Percentiles rank a stretch among this genome's conserved stretches.
Conservation (phyloP, 2,329 filamentous ascomycete genomes). For the Trichophyton equinum region DNA sequence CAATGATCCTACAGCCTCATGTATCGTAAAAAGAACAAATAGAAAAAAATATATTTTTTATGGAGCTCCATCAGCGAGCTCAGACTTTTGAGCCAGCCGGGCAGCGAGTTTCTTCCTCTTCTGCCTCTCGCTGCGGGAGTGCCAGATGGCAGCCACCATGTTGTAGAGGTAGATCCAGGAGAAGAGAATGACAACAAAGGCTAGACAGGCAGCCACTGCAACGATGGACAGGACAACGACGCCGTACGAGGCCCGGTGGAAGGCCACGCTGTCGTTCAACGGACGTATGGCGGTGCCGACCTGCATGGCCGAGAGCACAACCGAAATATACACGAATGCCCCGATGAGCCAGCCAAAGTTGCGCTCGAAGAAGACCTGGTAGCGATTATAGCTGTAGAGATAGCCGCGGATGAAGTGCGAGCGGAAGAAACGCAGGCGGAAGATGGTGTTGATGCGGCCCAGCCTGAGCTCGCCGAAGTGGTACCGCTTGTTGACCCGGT, state of each 20-base stretch:
- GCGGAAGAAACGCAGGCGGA: slow-evolving; percentile 22
- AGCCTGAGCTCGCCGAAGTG: slow-evolving; percentile 35
- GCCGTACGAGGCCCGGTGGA: slow-evolving; percentile 10
- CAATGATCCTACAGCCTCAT: neutral
- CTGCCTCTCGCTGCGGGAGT: slow-evolving; percentile 5
- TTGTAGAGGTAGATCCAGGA: slow-evolving; percentile 11
- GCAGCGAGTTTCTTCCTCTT: slow-evolving; percentile 4
- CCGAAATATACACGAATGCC: slow-evolving; percentile 32
- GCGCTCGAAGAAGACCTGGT: slow-evolving; percentile 31
- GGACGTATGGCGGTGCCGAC: slow-evolving; percentile 18
- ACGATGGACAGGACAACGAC: slow-evolving; percentile 12
- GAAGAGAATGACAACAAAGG: slow-evolving; percentile 7
- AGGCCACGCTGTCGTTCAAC: slow-evolving; percentile 6
- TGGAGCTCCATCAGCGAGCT: neutral
- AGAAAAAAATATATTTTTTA: neutral
- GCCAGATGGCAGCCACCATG: slow-evolving; percentile 10
- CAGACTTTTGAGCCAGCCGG: neutral
- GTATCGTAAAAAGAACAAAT: neutral
- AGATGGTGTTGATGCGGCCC: slow-evolving; percentile 34
- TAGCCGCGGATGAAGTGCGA: slow-evolving; percentile 20
- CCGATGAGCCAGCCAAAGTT: slow-evolving; percentile 34
- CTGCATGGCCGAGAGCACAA: slow-evolving; percentile 41
- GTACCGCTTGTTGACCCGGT: slow-evolving; percentile 29
- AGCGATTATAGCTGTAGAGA: slow-evolving; percentile 24
- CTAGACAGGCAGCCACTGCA: slow-evolving; percentile 7